These are phyloP conservation scores for Ilex aquifolium DNA, from an alignment of 257 asterid species.

Conservation along the genomic window DNA sequence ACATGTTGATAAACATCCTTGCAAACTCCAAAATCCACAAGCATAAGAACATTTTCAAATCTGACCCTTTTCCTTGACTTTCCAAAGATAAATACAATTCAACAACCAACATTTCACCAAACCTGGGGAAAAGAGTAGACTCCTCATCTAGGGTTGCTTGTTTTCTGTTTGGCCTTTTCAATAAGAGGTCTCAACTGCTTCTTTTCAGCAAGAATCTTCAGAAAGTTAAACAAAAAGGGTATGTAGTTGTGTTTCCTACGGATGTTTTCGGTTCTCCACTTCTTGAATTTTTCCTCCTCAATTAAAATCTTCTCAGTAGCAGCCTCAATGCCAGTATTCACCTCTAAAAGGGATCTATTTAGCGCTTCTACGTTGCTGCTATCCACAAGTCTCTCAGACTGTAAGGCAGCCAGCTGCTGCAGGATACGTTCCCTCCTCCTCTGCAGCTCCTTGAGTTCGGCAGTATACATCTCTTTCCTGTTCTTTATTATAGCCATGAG, in stretches of 20 bases:
- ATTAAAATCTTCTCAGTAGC: constrained; percentile 86
- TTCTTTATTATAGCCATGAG: constrained; percentile 83
- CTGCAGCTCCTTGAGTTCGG: constrained; percentile 92
- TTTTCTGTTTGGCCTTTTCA: constrained; percentile 36
- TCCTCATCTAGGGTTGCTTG: neutral
- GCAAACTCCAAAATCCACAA: too few species aligned
- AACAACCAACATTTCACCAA: neutral
- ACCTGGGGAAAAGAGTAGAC: neutral
- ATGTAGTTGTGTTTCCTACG: constrained; percentile 90
- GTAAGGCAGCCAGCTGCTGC: constrained; percentile 66
- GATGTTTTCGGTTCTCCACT: constrained; percentile 87
- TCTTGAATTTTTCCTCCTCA: constrained; percentile 98
- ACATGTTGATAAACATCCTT: too few species aligned
- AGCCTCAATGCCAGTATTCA: constrained; percentile 70
- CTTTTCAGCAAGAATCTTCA: constrained; percentile 99
- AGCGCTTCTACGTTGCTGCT: constrained; percentile 57
- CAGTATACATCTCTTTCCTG: constrained; percentile 74
- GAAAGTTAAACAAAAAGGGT: constrained; percentile 88
- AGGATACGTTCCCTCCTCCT: constrained; percentile 73
- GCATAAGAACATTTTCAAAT: neutral
- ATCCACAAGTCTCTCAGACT: constrained; percentile 72
- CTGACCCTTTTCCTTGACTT: neutral
- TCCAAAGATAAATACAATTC: neutral
- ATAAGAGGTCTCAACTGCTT: constrained; percentile 98
- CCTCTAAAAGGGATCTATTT: constrained; percentile 53